A percentile compares a stretch with the other conserved stretches of the same genome.
These are phyloP conservation scores for Penicillium paxilli DNA, from an alignment of 495 filamentous ascomycete species.

Conservation along the genomic window DNA sequence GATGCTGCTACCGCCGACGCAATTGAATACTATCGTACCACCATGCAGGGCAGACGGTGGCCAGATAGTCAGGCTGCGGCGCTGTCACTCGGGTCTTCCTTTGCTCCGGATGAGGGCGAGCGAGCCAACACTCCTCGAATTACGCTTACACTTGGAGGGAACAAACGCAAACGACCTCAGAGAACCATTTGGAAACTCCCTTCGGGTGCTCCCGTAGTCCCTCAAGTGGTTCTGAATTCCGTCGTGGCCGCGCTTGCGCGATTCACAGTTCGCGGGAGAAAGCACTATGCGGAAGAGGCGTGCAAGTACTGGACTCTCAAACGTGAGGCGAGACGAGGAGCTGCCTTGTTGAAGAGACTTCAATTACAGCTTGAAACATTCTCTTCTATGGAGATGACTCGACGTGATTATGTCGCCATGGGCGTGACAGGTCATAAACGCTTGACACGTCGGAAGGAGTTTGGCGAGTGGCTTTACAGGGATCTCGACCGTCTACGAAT, in stretches of 20 bases:
- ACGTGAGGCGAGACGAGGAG: conserved; percentile 86
- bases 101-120: conserved; percentile 36
- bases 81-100: conserved; percentile 68
- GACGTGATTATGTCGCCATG: conserved; percentile 90
- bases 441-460: conserved; percentile 81
- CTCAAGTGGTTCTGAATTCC: conserved; percentile 75
- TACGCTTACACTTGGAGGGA: conserved; percentile 65
- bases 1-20: conserved; percentile 65
- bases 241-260: conserved; percentile 76
- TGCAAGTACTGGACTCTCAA: conserved; percentile 99
- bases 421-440: conserved; percentile 77
- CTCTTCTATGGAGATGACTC: conserved; percentile 92
- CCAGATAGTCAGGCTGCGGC: conserved; percentile 87
- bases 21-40: conserved; percentile 79
- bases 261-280: conserved; percentile 80
- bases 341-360: conserved; percentile 85
- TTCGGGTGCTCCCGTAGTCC: conserved; percentile 93
- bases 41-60: conserved; percentile 85
- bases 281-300: conserved; percentile 87
- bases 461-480: conserved; percentile 70
- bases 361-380: conserved; percentile 89
- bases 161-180: conserved; percentile 69
- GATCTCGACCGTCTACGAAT: conserved; percentile 73
- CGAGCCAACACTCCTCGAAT: conserved; percentile 44
- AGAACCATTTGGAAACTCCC: conserved; percentile 90